Conservation (phyloP, 2,329 filamentous ascomycete species). For the Colletotrichum sp. region DNA sequence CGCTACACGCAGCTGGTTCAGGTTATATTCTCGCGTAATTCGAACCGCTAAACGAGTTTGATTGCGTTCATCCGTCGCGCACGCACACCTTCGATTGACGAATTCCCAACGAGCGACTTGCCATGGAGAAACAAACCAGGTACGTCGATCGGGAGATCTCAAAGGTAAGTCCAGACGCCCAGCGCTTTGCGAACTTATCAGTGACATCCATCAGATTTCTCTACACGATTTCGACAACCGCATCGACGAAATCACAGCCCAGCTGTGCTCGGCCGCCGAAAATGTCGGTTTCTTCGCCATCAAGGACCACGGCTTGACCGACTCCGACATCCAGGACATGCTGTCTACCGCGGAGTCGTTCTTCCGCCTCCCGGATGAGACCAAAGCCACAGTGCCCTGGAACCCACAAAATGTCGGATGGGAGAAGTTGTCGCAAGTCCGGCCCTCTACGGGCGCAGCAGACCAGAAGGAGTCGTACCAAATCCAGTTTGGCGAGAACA, state of each 20-base stretch:
- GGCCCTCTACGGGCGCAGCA: conserved; percentile 50
- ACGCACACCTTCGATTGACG: not conserved
- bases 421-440: conserved; percentile 64
- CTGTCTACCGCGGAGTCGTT: not conserved
- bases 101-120: not conserved
- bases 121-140: not conserved
- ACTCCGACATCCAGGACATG: not conserved
- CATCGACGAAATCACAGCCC: not conserved
- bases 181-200: not conserved
- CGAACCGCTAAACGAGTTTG: accelerated
- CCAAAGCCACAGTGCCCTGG: conserved; percentile 61
- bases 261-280: not conserved
- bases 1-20: not conserved
- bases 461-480: not conserved
- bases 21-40: not conserved
- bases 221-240: not conserved
- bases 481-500: not conserved
- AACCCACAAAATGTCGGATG: conserved; percentile 62
- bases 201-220: not conserved
- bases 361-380: conserved; percentile 41
- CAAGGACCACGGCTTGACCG: not conserved
- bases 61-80: accelerated
- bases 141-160: not conserved
- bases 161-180: not conserved
- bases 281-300: not conserved